Percentiles rank a stretch among this genome's conserved stretches.
These are phyloP conservation scores for Eutrema heterophyllum DNA, from an alignment of 345 rosid genomes.

Conservation along the genomic window DNA sequence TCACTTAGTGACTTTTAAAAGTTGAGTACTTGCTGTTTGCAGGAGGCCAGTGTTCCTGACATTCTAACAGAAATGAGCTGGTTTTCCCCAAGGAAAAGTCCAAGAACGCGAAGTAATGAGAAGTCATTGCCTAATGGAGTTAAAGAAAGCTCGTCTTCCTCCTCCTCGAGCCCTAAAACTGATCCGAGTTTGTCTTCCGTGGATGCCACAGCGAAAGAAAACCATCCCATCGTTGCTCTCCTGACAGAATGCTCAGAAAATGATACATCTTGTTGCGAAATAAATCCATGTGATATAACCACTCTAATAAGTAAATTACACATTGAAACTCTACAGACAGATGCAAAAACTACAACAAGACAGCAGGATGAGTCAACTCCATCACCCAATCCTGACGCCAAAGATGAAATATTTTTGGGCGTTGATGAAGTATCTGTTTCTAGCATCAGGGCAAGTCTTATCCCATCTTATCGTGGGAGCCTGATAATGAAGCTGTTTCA, in stretches of 20 bases:
- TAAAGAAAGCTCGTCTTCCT: constrained; percentile 13
- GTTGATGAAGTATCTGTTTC: constrained; percentile 48
- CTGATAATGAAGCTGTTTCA: constrained; percentile 50
- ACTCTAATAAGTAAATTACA: constrained; percentile 39
- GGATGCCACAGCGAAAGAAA: constrained; percentile 15
- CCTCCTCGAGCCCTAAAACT: constrained; percentile 29
- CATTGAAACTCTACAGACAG: constrained; percentile 30
- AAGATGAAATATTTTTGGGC: constrained; percentile 36
- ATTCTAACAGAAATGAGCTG: constrained; percentile 45
- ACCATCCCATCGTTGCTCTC: constrained; percentile 49
- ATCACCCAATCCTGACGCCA: constrained; percentile 13
- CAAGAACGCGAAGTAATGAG: constrained; percentile 49
- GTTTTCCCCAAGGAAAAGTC: constrained; percentile 54
- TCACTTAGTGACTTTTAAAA: not conserved
- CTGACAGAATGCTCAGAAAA: constrained; percentile 16
- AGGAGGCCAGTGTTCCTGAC: constrained; percentile 36
- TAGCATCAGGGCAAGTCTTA: constrained; percentile 42
- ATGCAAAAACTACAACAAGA: constrained; percentile 23
- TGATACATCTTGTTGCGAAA: constrained; percentile 8
- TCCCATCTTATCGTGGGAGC: constrained; percentile 41
- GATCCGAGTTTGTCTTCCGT: constrained; percentile 15
- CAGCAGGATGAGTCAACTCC: constrained; percentile 30
- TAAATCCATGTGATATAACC: constrained; percentile 34
- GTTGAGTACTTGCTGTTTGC: constrained; percentile 3
- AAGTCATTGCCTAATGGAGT: constrained; percentile 34